Conservation (phyloP, 306 rosid species). For the Echinosophora koreensis region DNA sequence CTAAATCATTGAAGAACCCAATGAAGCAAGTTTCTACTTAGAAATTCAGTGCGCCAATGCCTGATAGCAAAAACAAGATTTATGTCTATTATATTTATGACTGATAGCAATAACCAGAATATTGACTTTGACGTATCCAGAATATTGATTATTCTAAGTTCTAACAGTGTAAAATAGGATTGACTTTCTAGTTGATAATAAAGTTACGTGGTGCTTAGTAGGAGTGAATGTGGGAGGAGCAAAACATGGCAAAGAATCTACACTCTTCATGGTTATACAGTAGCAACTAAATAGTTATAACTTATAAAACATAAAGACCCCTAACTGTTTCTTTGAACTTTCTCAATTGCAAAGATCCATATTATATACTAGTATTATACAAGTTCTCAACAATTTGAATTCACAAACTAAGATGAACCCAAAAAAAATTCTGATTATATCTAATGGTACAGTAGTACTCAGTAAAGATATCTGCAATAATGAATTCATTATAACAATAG, state of each 20-base stretch:
- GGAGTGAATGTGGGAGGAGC: too few species aligned
- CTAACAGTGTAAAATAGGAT: too few species aligned
- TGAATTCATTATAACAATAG: neutral
- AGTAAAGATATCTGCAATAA: neutral
- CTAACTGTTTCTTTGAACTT: neutral
- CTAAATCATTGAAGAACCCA: conserved; percentile 16
- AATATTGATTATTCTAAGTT: too few species aligned
- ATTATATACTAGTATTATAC: neutral
- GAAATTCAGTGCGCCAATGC: conserved; percentile 14
- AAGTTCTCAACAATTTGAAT: neutral
- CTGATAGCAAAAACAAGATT: neutral
- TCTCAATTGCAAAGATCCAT: conserved; percentile 23
- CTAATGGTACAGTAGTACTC: neutral
- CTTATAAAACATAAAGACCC: conserved; percentile 18
- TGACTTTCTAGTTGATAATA: too few species aligned
- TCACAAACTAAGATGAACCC: conserved; percentile 15
- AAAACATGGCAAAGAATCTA: too few species aligned
- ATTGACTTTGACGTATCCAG: neutral
- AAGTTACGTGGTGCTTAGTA: too few species aligned
- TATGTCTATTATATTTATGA: neutral
- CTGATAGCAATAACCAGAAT: conserved; percentile 3
- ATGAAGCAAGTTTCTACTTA: conserved; percentile 26
- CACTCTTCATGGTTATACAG: too few species aligned
- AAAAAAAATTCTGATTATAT: neutral
- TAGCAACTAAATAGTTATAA: neutral